A percentile compares a stretch with the other conserved stretches of the same genome.
Conservation (phyloP, 345 rosid genomes). For the Salix dunnii region DNA sequence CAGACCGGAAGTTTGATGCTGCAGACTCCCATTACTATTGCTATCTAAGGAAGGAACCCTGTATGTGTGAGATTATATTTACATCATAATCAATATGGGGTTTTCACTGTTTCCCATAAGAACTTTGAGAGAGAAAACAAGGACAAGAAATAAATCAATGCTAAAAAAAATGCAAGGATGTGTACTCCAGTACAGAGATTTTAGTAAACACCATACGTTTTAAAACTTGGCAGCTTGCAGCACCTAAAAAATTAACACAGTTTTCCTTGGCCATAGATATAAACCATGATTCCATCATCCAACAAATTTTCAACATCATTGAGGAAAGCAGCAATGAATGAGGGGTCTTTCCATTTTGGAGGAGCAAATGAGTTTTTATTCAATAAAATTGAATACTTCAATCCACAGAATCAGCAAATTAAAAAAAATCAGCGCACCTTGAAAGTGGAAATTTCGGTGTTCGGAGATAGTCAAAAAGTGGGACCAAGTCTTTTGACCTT, state of each 20-base stretch:
- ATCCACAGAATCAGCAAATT: background rate
- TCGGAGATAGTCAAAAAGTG: conserved; percentile 53
- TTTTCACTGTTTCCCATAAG: background rate
- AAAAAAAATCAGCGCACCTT: conserved; percentile 35
- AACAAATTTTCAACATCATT: background rate
- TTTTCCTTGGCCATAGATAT: background rate
- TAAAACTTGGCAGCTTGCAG: background rate
- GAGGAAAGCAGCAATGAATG: too few species aligned
- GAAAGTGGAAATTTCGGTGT: conserved; percentile 40
- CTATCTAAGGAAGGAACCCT: conserved; percentile 35
- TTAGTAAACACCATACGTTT: background rate
- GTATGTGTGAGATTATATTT: background rate
- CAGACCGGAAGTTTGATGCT: conserved; percentile 33
- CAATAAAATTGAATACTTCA: conserved; percentile 1
- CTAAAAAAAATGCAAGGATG: background rate
- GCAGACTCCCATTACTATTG: conserved; percentile 30
- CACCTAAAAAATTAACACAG: background rate
- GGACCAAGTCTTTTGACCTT: conserved; percentile 62
- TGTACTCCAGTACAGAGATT: background rate
- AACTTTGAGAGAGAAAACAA: background rate
- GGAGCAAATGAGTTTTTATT: background rate
- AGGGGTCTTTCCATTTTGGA: background rate
- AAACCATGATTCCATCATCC: background rate
- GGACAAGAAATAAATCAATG: background rate
- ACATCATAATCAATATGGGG: background rate